Evolutionary conservation across 768 basidiomycete genomes (phyloP), one percentile per base, ranked within the genome.

Genomic region (Termitomyces sp.): DNA sequence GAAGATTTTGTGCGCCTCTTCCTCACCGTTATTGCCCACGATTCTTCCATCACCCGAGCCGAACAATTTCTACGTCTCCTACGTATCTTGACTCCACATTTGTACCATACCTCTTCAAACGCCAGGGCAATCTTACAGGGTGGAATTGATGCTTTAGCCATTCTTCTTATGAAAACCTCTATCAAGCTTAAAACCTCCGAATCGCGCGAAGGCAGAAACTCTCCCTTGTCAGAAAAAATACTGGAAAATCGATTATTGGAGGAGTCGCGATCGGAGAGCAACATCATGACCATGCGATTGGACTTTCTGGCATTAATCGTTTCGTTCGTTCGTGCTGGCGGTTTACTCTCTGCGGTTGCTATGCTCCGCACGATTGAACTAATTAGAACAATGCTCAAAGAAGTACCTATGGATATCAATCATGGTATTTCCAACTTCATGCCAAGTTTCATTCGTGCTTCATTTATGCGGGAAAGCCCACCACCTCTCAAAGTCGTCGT

Each of bases 11-110:
- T 88, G 28, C 80, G 83, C 15, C 74, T 92, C 8, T 83, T 90
- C 64, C 74, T 90, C 30, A 91, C 89, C 1, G 84, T 92, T 56
- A 88, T 92, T 52, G 88, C 87, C 6, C 85, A 90, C 59, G 84
- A 90, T 65, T 76, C 84, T 15, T 74, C 78, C 5, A 83, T 83
- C 45, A 67, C 79, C 22, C 82, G 88, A 21, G 84, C 88, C 2
- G 81, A 89, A 58, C 76, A 84, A 52, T 90, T 90, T 68, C 70
- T 92, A 41, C 75, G 76, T 5, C 71, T 88, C 26, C 72, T 92
- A 17, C 79, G 81, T 10, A 72, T 76, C 40, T 69, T 88, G 45
- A 69, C 79, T 0, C 82, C 84, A 3, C 65, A 77, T 53, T 69
- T 90, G 5, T 87, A 84, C 63, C 70, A 84, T 46, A 73, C 74